Evolutionary conservation across 108 stramenopile species (phyloP), one percentile per base, ranked within the genome.

Genomic region (Nitzschia putrida): DNA sequence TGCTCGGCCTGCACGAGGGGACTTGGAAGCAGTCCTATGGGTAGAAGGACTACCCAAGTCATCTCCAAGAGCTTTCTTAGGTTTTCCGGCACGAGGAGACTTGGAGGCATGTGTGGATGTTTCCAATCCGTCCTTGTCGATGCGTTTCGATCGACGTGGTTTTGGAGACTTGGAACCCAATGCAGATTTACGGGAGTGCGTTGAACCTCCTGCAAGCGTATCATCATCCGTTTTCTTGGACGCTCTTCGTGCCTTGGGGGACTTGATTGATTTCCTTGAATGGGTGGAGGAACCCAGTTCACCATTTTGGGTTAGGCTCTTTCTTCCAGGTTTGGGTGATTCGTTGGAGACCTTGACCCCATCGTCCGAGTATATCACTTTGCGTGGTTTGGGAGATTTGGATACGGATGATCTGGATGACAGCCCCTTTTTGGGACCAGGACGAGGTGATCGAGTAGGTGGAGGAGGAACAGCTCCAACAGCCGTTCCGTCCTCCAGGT

Each of bases 331-430:
- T 40, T 9, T 59, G 11, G 58, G 58, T 0, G 58, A 59, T 29
- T 2, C 38, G 47, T 18, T 49, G 2, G 14, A 18, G 2, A 49
- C 6, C 6, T 18, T 16, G 18, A 49, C 18, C 18, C 6, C 47
- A 49, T 49, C 47, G 18, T 6, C 47, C 14, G 14, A 2, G n/a
- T 18, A 4, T 2, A 49, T 5, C 3, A 6, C 1, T 49, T 49
- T 49, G 47, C 47, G 47, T 3, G 47, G 47, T 6, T 49, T 49
- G 47, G 47, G 47, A 6, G 47, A 49, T 49, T 56, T 56, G 55
- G 25, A 34, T 3, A 34, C 29, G 29, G 29, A 34, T 4, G 29
- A 34, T 34, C 29, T 34, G 4, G 29, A 56, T 8, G 55, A 56
- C 16, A 56, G 20, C 8, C 55, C 22, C 22, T 56, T 56, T 56